Base-by-base conservation (phyloP, 192 early-diverging fungal species). In the Coemansia umbellata region DNA sequence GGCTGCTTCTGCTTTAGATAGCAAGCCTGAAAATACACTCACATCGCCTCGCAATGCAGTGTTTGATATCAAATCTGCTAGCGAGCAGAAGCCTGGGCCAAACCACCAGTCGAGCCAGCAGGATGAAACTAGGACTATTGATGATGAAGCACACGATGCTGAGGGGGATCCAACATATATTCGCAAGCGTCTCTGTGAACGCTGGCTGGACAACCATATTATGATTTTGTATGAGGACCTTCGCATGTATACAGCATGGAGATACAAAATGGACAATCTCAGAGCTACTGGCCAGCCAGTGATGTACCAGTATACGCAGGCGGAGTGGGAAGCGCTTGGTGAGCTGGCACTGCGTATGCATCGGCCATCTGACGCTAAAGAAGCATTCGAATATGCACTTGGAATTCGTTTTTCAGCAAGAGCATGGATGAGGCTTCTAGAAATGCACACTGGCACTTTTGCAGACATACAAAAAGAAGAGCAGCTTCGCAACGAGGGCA, bases 211-310 rank as follows among this genome's bases (percentile, higher is more conserved):
- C 65, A 98, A 99, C 72, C 78, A 95, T 39, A 98, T 98, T 50
- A 97, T 99, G 97, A 92, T 99, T 3, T 74, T 99, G 37, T 99
- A 95, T 61, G 95, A 97, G 48, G 93, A 97, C 58, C 79, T 99
- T 32, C 87, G 97, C 19, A 82, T 93, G 13, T 99, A 97, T 78
- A 94, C 94, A 8, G 84, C 88, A 27, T 88, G 93, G 81, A 85
- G 93, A 40, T 87, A 93, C 31, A 91, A 95, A 60, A 84, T 92
- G 56, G 52, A 81, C 80, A 63, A 69, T 15, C 40, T 74, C 36
- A 55, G 71, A 9, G 52, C 55, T 17, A 68, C 71, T 1, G 71
- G 71, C 2, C 81, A 85, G 47, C 81, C 91, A 36, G 68, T 91
- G 28, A 69, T 88, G 22, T 92, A 93, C 60, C 89, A 91, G 26